Evolutionary conservation across 805 yeast genomes (phyloP), one percentile per base, ranked within the genome.

Genomic region (Yarrowia bubula): DNA sequence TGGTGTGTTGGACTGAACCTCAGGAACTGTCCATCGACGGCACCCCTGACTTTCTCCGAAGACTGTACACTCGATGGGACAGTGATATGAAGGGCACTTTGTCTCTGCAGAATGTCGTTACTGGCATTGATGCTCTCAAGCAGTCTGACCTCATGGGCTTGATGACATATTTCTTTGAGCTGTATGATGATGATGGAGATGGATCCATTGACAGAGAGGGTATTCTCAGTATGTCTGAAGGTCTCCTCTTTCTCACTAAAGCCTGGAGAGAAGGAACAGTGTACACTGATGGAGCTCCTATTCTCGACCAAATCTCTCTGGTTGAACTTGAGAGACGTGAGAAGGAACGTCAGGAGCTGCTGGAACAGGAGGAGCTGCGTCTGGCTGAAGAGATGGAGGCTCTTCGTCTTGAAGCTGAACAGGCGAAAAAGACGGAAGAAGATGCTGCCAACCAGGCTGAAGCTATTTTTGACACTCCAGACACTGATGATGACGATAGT

Each of bases 221-320:
- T 0, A 89, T 95, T 4, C 78, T 95, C 50, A 87, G 86, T 68
- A 82, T 92, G 66, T 91, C 97, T 0, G 99, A 95, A 73, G 98
- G 93, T 53, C 76, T 93, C 43, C 77, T 93, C 11, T 88, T 84
- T 70, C 80, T 95, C 39, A 92, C 97, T 0, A 81, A 87, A 44
- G 96, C 97, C 1, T 89, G 95, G 87, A 86, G 91, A 70, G 91
- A 90, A 68, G 92, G 66, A 1, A 67, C 64, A 14, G 51, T 58
- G 18, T 43, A 42, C 42, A 58, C 64, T 8, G 51, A 58, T 22
- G 42, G 37, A 4, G 35, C 39, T 17, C 50, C 69, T 87, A 46
- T 46, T 38, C 47, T 61, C 22, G 65, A 61, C 37, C 55, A 38
- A 31, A 47, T 61, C 6, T 61, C 65, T 28, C 31, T 61, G 39